Percentiles rank a stretch among this genome's conserved stretches.
Evolutionary conservation across 305 asterid genomes (phyloP).

Genomic region (Coffea humblotiana): DNA sequence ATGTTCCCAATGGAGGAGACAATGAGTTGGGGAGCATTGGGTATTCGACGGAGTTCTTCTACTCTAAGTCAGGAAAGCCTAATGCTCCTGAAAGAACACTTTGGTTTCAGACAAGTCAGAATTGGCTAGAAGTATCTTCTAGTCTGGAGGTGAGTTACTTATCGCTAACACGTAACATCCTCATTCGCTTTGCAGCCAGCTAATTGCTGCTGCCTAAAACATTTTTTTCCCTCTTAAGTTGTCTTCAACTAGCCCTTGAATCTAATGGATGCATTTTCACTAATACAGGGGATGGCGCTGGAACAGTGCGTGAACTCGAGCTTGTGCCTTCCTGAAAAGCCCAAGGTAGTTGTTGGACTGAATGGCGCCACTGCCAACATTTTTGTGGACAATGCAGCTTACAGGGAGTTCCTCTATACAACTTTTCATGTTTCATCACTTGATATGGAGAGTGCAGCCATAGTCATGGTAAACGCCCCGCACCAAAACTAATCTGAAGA

Average conservation of each 20-base stretch:
- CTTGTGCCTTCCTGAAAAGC: slow-evolving; percentile 46
- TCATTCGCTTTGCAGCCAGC: not conserved
- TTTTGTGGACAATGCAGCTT: slow-evolving; percentile 63
- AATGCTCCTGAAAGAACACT: slow-evolving; percentile 28
- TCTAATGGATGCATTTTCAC: not conserved
- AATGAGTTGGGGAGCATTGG: slow-evolving; percentile 48
- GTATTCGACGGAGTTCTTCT: slow-evolving; percentile 46
- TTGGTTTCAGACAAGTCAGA: slow-evolving; percentile 45
- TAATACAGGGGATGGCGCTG: slow-evolving; percentile 42
- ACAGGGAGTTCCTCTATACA: slow-evolving; percentile 46
- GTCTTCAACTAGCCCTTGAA: not conserved
- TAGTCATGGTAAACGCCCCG: slow-evolving; percentile 45
- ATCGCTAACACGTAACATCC: not conserved
- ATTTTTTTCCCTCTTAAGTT: too few species aligned
- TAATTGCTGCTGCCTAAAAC: too few species aligned
- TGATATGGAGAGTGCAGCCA: slow-evolving; percentile 74
- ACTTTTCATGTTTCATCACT: slow-evolving; percentile 52
- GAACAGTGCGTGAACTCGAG: slow-evolving; percentile 49
- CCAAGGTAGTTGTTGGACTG: slow-evolving; percentile 51
- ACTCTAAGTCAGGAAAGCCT: slow-evolving; percentile 41
- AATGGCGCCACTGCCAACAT: slow-evolving; percentile 51
- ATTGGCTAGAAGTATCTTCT: slow-evolving; percentile 48
- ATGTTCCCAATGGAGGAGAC: slow-evolving; percentile 40
- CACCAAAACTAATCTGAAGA: not conserved
- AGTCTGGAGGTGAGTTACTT: slow-evolving; percentile 30